These are phyloP conservation scores for Silene noctiflora DNA, from an alignment of 179 eudicot genomes.

Conservation along the genomic window DNA sequence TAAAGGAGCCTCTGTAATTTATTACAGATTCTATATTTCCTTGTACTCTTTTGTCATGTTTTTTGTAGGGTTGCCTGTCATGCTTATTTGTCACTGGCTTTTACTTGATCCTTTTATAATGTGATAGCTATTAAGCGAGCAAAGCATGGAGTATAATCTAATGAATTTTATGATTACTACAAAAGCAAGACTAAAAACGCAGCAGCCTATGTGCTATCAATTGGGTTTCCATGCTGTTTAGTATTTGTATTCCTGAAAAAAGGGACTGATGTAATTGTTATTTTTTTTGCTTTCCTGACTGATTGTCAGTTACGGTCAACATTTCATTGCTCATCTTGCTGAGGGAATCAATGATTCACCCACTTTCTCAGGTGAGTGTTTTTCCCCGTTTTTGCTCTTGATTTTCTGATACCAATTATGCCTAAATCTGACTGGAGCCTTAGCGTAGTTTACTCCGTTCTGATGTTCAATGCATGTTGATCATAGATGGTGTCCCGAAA, in stretches of 20 bases:
- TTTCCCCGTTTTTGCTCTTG: not conserved
- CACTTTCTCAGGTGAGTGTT: conserved; percentile 62
- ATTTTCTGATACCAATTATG: not conserved
- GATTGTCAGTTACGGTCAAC: conserved; percentile 65
- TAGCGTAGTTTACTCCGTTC: conserved; percentile 2
- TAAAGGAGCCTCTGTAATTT: not conserved
- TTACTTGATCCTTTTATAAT: not conserved
- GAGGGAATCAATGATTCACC: conserved; percentile 75
- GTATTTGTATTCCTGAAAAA: not conserved
- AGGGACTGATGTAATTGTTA: not conserved
- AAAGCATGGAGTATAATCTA: not conserved
- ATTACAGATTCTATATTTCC: not conserved
- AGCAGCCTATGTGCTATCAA: not conserved
- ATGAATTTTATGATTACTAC: not conserved
- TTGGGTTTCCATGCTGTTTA: conserved; percentile 8
- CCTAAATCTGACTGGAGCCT: not conserved
- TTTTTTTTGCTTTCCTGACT: conserved; percentile 10
- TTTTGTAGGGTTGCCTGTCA: not conserved
- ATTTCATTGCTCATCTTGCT: conserved; percentile 72
- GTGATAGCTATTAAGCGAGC: not conserved
- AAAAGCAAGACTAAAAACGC: not conserved
- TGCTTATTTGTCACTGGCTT: not conserved
- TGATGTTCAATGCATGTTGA: conserved; percentile 17
- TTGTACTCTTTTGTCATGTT: not conserved
- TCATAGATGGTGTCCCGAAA: conserved; percentile 90